A percentile compares a stretch with the other conserved stretches of the same genome.
Evolutionary conservation across 2,329 filamentous ascomycete species (phyloP).

Genomic region (Cladophialophora bantiana): DNA sequence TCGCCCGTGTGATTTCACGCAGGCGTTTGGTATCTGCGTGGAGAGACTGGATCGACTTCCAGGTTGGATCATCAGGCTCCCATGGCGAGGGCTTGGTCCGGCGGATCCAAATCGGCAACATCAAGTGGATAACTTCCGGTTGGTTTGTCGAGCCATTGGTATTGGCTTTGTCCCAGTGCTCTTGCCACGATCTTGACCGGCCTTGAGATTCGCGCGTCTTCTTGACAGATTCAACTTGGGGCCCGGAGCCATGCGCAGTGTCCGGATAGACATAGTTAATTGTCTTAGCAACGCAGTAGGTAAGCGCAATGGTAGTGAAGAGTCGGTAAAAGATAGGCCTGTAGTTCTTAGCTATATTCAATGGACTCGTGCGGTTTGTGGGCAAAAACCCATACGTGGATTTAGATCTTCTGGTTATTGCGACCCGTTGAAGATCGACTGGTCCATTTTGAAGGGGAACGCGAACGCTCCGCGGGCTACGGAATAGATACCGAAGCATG

Average conservation of each 20-base stretch:
- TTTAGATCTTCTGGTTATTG: constrained; percentile 30
- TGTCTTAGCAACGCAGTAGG: constrained; percentile 33
- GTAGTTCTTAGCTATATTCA: constrained; percentile 12
- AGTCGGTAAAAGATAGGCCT: constrained; percentile 34
- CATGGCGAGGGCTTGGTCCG: constrained; percentile 21
- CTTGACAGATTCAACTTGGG: neutral
- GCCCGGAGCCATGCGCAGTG: constrained; percentile 5
- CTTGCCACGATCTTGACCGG: neutral
- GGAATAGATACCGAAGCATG: constrained; percentile 40
- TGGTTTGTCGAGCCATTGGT: constrained; percentile 1
- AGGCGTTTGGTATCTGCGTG: constrained; percentile 35
- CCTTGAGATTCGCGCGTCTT: constrained; percentile 4
- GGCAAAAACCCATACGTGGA: constrained; percentile 28
- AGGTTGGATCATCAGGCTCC: constrained; percentile 35
- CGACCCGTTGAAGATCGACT: constrained; percentile 36
- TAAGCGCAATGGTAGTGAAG: constrained; percentile 34
- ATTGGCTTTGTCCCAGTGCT: constrained; percentile 13
- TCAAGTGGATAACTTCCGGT: constrained; percentile 26
- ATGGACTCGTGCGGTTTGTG: constrained; percentile 3
- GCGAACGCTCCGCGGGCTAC: constrained; percentile 37
- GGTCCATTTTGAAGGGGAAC: constrained; percentile 36
- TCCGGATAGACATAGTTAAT: constrained; percentile 23
- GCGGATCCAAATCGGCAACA: constrained; percentile 38
- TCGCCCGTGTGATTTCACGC: constrained; percentile 26
- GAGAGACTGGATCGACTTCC: constrained; percentile 35